Conservation (phyloP, 2,329 filamentous ascomycete species). For the Paraphaeosphaeria minitans region DNA sequence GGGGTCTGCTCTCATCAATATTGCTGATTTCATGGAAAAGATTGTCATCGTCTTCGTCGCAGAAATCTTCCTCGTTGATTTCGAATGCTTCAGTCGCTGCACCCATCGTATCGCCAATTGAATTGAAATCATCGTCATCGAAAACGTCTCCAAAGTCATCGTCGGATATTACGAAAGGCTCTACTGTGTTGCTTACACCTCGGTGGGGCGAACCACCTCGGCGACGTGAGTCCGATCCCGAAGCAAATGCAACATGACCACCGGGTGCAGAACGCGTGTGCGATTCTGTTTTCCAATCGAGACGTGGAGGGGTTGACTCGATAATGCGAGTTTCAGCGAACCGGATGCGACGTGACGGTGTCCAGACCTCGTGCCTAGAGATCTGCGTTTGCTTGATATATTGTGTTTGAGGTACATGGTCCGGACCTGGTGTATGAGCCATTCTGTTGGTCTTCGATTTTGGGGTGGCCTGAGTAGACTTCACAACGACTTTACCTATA, state of each 20-base stretch:
- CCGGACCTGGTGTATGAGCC: conserved; percentile 14
- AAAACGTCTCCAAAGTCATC: conserved; percentile 36
- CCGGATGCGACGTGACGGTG: conserved; percentile 32
- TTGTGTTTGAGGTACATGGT: conserved; percentile 40
- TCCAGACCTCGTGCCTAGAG: conserved; percentile 32
- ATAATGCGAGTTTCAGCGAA: conserved; percentile 28
- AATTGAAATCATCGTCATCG: conserved; percentile 30
- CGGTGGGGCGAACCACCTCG: conserved; percentile 18
- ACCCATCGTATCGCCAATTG: conserved; percentile 32
- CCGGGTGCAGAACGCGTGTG: not conserved
- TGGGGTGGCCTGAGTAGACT: conserved; percentile 40
- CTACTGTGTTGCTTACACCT: conserved; percentile 13
- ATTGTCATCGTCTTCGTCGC: conserved; percentile 41
- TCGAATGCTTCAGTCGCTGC: conserved; percentile 14
- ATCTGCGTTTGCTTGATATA: conserved; percentile 41
- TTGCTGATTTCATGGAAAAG: conserved; percentile 50
- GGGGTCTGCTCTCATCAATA: conserved; percentile 49
- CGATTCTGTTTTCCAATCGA: conserved; percentile 12
- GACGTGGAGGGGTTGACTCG: conserved; percentile 21
- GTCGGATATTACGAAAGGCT: conserved; percentile 22
- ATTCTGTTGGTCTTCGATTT: conserved; percentile 19
- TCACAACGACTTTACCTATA: conserved; percentile 29
- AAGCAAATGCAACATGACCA: not conserved
- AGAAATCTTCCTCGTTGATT: conserved; percentile 33
- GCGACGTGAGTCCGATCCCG: conserved; percentile 21